Evolutionary conservation across 345 rosid species (phyloP).

Genomic region (Brassica rapa): DNA sequence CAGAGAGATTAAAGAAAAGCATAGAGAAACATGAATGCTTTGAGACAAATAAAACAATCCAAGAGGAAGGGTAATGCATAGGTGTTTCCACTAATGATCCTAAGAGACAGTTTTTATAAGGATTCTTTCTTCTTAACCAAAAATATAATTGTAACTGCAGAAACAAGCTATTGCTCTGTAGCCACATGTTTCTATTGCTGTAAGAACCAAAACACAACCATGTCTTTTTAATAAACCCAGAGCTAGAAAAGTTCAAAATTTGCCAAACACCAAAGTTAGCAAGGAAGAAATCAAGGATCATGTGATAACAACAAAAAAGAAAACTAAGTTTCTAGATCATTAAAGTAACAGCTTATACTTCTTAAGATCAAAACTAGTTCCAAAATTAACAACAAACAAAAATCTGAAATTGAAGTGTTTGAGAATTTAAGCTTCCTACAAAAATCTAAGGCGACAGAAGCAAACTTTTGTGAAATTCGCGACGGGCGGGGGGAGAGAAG

Average conservation of each 20-base stretch:
- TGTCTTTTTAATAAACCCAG: not conserved
- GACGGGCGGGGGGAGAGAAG: too few relatives aligned
- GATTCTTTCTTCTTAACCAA: not conserved
- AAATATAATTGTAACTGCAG: conserved; percentile 10
- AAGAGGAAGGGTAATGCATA: conserved; percentile 16
- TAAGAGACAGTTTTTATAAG: conserved; percentile 22
- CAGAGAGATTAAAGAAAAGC: conserved; percentile 6
- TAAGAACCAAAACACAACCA: not conserved
- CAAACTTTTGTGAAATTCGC: too few relatives aligned
- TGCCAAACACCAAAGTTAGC: not conserved
- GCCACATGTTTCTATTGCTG: conserved; percentile 23
- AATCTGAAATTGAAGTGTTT: too few relatives aligned
- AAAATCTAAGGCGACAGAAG: too few relatives aligned
- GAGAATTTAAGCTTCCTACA: too few relatives aligned
- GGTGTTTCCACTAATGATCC: conserved; percentile 21
- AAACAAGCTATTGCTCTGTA: conserved; percentile 22
- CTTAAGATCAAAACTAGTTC: too few relatives aligned
- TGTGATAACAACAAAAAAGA: not conserved
- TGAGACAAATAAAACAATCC: too few relatives aligned
- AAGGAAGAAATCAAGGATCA: conserved; percentile 21
- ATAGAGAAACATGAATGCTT: not conserved
- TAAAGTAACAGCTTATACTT: too few relatives aligned
- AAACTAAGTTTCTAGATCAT: too few relatives aligned
- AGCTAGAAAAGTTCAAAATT: not conserved
- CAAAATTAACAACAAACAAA: too few relatives aligned